Conservation (phyloP, 176 grass and related monocot species). For the Oryza glumipatula region DNA sequence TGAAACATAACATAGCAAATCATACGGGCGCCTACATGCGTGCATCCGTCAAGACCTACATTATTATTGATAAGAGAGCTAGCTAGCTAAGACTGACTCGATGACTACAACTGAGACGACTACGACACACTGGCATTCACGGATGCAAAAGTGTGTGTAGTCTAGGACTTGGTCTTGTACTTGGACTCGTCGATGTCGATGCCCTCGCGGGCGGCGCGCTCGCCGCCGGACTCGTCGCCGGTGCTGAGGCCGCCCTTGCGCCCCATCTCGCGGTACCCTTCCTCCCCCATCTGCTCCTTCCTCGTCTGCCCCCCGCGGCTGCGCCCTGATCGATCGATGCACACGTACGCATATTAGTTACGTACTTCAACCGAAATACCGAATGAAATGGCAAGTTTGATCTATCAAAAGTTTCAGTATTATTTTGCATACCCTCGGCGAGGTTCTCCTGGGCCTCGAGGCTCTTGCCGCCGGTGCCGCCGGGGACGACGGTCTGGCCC, state of each 20-base stretch:
- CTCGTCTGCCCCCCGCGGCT: slow-evolving; percentile 69
- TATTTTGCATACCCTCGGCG: slow-evolving; percentile 51
- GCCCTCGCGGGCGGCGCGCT: slow-evolving; percentile 52
- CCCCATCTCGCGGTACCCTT: slow-evolving; percentile 68
- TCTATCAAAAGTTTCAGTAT: no score
- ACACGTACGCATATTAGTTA: not conserved
- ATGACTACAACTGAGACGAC: not conserved
- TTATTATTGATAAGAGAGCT: slow-evolving; percentile 7
- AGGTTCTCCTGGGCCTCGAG: slow-evolving; percentile 66
- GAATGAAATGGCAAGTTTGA: no score
- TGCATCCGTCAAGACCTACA: slow-evolving; percentile 12
- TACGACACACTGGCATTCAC: not conserved
- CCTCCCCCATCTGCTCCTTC: slow-evolving; percentile 61
- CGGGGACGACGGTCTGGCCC: slow-evolving; percentile 64
- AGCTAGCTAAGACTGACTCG: not conserved
- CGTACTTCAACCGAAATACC: no score
- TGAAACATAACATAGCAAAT: no score
- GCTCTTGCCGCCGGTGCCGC: slow-evolving; percentile 69
- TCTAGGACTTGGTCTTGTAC: slow-evolving; percentile 51
- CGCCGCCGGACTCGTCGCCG: slow-evolving; percentile 52
- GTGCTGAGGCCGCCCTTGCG: slow-evolving; percentile 63
- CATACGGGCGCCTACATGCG: slow-evolving; percentile 9
- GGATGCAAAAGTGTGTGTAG: not conserved
- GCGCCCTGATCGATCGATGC: slow-evolving; percentile 43
- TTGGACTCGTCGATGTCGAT: slow-evolving; percentile 71